Evolutionary conservation across 192 early-diverging fungal species (phyloP), one percentile per base, ranked within the genome.

Genomic region (Geranomyces michiganensis): DNA sequence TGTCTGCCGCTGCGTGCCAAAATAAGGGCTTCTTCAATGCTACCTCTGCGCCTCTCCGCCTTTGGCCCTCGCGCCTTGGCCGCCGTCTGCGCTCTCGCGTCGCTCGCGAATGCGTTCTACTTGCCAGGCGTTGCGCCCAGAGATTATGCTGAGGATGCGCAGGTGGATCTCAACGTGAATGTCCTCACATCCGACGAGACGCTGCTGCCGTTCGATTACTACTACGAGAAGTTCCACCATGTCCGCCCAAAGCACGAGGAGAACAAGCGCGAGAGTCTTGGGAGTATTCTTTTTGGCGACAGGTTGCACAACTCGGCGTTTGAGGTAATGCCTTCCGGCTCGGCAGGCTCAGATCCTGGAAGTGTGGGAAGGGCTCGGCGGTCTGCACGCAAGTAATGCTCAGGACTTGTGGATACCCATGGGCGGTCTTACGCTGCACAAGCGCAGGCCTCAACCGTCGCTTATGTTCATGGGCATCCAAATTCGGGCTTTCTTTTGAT

Each of bases 271-370:
- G 95, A 97, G 76, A 91, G 89, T 13, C 82, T 98, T 56, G 96
- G 96, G 33, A 90, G 88, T 60, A 95, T 97, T 51, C 76, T 99
- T 47, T 96, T 99, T 88, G 96, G 96, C 0, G 95, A 99, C 67
- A 89, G 96, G 46, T 90, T 98, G 68, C 94, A 89, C 67, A 82
- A 81, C 60, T 97, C 95, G 1, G 81, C 81, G 1, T 94, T 93
- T 73, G 75, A 94, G 73, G 89, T 95, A 78, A 79, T 72, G 31
- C 17, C 21, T 44, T 12, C 17, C 14, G 24, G 10, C 26, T 9
- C 14, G 56, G 26, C 56, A 47, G 10, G 46, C 46, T 47, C 19
- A 19, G 46, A 47, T 19, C 19, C 12, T 19, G 10, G 46, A 47
- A 10, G 46, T 47, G 10, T n/a, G n/a, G n/a, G n/a, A n/a, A n/a